Base-by-base conservation (phyloP, 352 stramenopile species). In the Pythium phragmiticola region DNA sequence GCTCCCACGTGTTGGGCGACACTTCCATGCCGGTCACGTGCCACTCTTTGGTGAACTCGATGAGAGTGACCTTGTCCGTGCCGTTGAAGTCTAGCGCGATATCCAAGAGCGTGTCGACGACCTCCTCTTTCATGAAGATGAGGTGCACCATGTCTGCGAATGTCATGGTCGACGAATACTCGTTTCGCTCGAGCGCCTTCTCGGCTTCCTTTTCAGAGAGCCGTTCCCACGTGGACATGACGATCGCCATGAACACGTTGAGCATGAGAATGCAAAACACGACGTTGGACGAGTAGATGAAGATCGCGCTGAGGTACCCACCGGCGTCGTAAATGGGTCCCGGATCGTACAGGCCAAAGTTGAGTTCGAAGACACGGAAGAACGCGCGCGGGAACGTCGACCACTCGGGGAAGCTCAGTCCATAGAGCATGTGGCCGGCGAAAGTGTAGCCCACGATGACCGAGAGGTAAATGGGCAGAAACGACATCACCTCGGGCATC, bases 201-300 rank as follows among this genome's bases (percentile, higher is more conserved):
- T 84, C 77, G 17, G 68, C 61, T 64, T 89, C 80, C 37, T 76
- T 64, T n/a, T 88, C 80, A 0, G 71, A 75, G 19, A 87, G 69
- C 0, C 78, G 67, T 33, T 89, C 78, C 80, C 80, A 88, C 28
- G 78, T 89, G 43, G 71, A 86, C 78, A 89, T 88, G 51, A 89
- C 78, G 59, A 89, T 89, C 19, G 80, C 80, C 80, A 89, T 89
- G 59, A 89, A 89, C 1, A 89, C 73, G 49, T 89, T 89, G 42
- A 89, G 75, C 80, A 89, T 87, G 57, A 89, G 77, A 58, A 89
- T 89, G 57, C 78, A 88, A 54, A 89, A 89, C 6, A 89, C 77
- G 37, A 82, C 65, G 49, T 80, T 89, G 2, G 76, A 75, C 9
- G 80, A 81, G 70, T 89, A 89, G 56, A 89, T 87, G 67, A 83